phyloP scores from a whole-genome alignment of 2,329 filamentous ascomycete genomes.

The Emydomyces testavorans region DNA sequence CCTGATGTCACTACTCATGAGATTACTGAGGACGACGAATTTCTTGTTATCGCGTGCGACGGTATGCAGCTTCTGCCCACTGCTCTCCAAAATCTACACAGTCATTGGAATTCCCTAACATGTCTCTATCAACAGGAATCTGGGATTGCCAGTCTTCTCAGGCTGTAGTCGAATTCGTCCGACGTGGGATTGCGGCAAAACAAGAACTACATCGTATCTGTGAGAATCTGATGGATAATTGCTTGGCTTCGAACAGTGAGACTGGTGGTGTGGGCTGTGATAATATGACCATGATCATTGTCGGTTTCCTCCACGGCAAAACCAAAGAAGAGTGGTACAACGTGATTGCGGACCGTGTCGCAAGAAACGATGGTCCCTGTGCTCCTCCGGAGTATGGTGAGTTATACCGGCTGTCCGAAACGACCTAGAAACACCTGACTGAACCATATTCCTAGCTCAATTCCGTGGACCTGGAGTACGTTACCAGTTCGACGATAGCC shows the following conservation, averaged over 20 bases:
- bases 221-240: slow-evolving; percentile 99
- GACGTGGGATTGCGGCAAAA: slow-evolving; percentile 90
- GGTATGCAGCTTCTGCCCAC: slow-evolving; percentile 45
- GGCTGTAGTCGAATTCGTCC: slow-evolving; percentile 91
- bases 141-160: slow-evolving; percentile 99
- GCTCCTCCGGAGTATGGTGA: slow-evolving; percentile 99
- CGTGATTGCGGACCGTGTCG: slow-evolving; percentile 82
- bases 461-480: slow-evolving; percentile 73
- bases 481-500: slow-evolving; percentile 71
- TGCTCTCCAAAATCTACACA: slow-evolving; percentile 14
- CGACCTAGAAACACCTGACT: background rate
- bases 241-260: slow-evolving; percentile 92
- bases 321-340: slow-evolving; percentile 98
- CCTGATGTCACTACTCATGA: slow-evolving; percentile 90
- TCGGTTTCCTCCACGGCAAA: slow-evolving; percentile 82
- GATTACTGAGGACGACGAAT: slow-evolving; percentile 85
- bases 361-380: slow-evolving; percentile 93
- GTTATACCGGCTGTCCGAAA: slow-evolving; percentile 29
- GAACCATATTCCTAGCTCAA: slow-evolving; percentile 51
- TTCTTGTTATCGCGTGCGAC: slow-evolving; percentile 83
- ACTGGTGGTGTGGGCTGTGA: slow-evolving; percentile 96
- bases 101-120: slow-evolving; percentile 5
- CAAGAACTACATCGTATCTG: slow-evolving; percentile 91
- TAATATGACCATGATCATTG: slow-evolving; percentile 96
- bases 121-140: slow-evolving; percentile 54